phyloP scores from a whole-genome alignment of 2,329 filamentous ascomycete genomes.

The Claviceps maximensis region DNA sequence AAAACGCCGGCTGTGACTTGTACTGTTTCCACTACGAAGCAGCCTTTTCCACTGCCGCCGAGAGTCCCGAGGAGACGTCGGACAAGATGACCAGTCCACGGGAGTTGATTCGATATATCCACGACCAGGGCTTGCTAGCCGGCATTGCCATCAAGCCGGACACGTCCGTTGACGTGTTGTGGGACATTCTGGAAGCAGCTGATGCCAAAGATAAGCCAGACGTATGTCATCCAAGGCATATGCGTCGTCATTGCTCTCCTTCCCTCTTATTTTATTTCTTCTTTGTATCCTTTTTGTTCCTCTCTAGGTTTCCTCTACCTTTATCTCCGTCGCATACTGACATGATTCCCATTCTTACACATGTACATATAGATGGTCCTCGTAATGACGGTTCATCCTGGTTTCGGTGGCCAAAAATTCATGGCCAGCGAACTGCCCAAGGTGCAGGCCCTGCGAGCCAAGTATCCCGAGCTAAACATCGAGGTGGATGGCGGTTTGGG shows the following conservation, averaged over 20 bases:
- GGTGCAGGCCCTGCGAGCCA: constrained; percentile 67
- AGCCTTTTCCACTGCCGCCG: constrained; percentile 75
- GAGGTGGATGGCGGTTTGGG: constrained; percentile 93
- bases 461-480: constrained; percentile 88
- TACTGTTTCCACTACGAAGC: constrained; percentile 99
- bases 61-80: constrained; percentile 56
- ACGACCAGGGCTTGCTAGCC: constrained; percentile 74
- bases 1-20: constrained; percentile 88
- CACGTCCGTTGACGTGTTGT: constrained; percentile 82
- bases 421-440: constrained; percentile 95
- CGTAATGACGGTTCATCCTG: constrained; percentile 95
- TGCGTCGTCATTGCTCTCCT: background rate
- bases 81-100: constrained; percentile 66
- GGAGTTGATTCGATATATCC: constrained; percentile 81
- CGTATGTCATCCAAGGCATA: constrained; percentile 40
- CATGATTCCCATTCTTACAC: background rate
- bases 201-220: constrained; percentile 71
- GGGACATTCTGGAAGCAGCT: constrained; percentile 68
- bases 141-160: constrained; percentile 93
- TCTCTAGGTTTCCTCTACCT: background rate
- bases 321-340: background rate
- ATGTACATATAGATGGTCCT: constrained; percentile 99
- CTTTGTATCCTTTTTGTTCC: background rate
- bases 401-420: constrained; percentile 97
- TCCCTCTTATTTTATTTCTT: background rate